A percentile compares a stretch with the other conserved stretches of the same genome.
These are phyloP conservation scores for Falciphora oryzae DNA, from an alignment of 2,329 filamentous ascomycete species.

Conservation along the genomic window DNA sequence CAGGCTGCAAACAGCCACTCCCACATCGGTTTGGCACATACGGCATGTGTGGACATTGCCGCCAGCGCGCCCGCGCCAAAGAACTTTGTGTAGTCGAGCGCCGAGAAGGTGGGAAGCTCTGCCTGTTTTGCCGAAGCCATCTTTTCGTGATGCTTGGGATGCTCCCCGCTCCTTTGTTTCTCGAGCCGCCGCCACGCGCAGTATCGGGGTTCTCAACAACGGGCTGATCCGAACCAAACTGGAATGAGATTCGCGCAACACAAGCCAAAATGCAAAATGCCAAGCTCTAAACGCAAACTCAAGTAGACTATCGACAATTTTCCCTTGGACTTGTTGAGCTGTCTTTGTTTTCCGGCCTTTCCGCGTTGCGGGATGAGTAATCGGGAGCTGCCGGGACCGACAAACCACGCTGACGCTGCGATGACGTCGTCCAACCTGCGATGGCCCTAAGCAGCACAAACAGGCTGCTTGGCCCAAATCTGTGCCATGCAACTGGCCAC, in stretches of 20 bases:
- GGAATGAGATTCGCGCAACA: background rate
- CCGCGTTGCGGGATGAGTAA: background rate
- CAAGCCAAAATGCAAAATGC: background rate
- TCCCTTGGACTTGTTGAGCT: background rate
- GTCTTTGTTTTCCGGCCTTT: background rate
- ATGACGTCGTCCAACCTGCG: background rate
- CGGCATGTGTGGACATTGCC: slow-evolving; percentile 45
- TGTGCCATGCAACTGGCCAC: no score
- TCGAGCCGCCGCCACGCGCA: background rate
- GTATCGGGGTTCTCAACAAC: background rate
- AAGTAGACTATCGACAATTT: background rate
- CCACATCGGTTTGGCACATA: slow-evolving; percentile 24
- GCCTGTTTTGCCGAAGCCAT: slow-evolving; percentile 10
- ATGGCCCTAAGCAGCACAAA: no score
- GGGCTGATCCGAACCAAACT: background rate
- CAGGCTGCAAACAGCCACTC: background rate
- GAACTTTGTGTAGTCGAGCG: slow-evolving; percentile 45
- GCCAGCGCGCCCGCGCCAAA: slow-evolving; percentile 47
- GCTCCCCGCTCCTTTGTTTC: background rate
- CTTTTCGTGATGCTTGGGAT: background rate
- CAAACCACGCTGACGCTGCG: background rate
- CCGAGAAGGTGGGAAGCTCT: slow-evolving; percentile 32
- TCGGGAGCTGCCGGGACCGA: background rate
- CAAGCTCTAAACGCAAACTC: background rate
- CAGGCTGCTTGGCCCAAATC: no score